A percentile compares a stretch with the other conserved stretches of the same genome.
phyloP scores from a whole-genome alignment of 805 yeast species.

The Saccharomycopsis sp. region DNA sequence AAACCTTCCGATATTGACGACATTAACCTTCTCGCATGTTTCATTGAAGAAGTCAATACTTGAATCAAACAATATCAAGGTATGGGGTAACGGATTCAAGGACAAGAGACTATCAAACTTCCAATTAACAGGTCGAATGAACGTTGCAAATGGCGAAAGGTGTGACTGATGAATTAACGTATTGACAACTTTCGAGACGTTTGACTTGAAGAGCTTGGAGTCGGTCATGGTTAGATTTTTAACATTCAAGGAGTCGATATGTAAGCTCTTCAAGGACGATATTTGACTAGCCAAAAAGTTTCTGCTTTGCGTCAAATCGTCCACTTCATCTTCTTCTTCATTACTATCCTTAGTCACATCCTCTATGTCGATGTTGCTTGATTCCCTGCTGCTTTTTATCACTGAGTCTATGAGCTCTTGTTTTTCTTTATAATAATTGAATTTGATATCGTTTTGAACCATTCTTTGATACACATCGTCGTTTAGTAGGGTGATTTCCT shows the following conservation, averaged over 20 bases:
- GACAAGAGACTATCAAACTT: slow-evolving; percentile 63
- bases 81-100: slow-evolving; percentile 73
- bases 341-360: slow-evolving; percentile 7
- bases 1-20: slow-evolving; percentile 63
- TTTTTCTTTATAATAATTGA: slow-evolving; percentile 34
- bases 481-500: slow-evolving; percentile 68
- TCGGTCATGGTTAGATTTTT: slow-evolving; percentile 45
- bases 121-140: slow-evolving; percentile 58
- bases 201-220: slow-evolving; percentile 35
- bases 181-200: slow-evolving; percentile 49
- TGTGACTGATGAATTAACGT: slow-evolving; percentile 85
- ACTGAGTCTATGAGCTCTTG: slow-evolving; percentile 14
- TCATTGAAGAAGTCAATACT: slow-evolving; percentile 66
- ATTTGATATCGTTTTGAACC: slow-evolving; percentile 58
- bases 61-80: slow-evolving; percentile 58
- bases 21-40: slow-evolving; percentile 76
- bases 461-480: slow-evolving; percentile 70
- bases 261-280: slow-evolving; percentile 5
- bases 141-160: slow-evolving; percentile 68
- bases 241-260: slow-evolving; percentile 24
- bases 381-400: background rate
- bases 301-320: slow-evolving; percentile 25
- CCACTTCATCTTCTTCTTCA: slow-evolving; percentile 21
- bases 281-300: slow-evolving; percentile 7
- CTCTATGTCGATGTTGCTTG: slow-evolving; percentile 6